Percentiles rank a stretch among this genome's conserved stretches.
Evolutionary conservation across 2,329 filamentous ascomycete species (phyloP).

Genomic region (Penicillium sclerotiorum): DNA sequence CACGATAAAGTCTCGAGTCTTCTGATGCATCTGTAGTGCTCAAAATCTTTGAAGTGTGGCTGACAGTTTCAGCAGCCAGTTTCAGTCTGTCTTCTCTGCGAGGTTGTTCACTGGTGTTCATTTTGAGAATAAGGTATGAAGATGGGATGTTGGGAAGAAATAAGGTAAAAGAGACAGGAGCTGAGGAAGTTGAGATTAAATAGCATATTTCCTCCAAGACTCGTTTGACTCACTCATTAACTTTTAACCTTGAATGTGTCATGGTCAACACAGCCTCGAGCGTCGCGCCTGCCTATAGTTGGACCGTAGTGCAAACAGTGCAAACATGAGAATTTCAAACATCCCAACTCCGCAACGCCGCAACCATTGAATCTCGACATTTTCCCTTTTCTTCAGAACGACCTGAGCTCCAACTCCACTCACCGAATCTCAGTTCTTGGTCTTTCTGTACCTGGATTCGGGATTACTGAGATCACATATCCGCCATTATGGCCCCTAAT

Average conservation of each 20-base stretch:
- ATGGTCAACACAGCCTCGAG: no score
- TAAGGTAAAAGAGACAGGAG: no score
- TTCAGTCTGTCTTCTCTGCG: constrained; percentile 12
- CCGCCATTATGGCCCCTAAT: constrained; percentile 33
- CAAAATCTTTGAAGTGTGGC: no score
- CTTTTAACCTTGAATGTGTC: no score
- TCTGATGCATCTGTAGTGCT: constrained; percentile 6
- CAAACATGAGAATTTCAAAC: constrained; percentile 36
- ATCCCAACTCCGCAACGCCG: constrained; percentile 18
- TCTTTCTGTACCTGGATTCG: not conserved
- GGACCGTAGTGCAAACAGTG: constrained; percentile 35
- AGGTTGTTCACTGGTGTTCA: constrained; percentile 8
- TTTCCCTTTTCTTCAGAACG: constrained; percentile 3
- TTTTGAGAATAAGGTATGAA: no score
- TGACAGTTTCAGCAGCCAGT: constrained; percentile 12
- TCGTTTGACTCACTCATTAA: no score
- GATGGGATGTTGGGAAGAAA: no score
- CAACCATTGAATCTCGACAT: no score
- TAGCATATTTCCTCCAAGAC: no score
- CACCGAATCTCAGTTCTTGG: not conserved
- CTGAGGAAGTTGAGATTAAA: no score
- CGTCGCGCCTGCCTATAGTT: not conserved
- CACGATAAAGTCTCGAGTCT: constrained; percentile 1
- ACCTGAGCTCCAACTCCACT: not conserved
- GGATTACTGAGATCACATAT: not conserved